These are phyloP conservation scores for Spathaspora boniae DNA, from an alignment of 805 yeast genomes.

Conservation along the genomic window DNA sequence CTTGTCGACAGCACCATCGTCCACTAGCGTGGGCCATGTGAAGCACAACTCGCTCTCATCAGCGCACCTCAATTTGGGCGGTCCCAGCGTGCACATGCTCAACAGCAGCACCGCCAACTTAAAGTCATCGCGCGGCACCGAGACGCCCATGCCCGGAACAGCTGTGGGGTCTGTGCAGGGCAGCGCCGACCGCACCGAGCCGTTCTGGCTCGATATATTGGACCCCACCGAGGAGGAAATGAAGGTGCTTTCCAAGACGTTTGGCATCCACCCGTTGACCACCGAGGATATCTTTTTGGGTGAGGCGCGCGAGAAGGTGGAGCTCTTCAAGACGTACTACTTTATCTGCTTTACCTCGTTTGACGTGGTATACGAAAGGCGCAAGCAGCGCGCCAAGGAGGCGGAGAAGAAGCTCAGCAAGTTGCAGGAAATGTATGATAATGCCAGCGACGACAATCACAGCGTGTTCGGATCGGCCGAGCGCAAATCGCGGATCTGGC, in stretches of 20 bases:
- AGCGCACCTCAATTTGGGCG: no score
- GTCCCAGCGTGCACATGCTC: neutral
- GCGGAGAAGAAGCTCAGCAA: constrained; percentile 38
- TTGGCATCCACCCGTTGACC: constrained; percentile 94
- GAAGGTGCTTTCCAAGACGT: constrained; percentile 85
- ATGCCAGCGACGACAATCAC: constrained; percentile 14
- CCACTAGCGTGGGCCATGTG: constrained; percentile 7
- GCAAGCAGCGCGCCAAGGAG: constrained; percentile 48
- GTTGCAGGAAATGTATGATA: constrained; percentile 34
- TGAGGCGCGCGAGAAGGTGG: constrained; percentile 94
- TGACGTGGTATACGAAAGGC: constrained; percentile 68
- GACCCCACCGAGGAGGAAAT: constrained; percentile 96
- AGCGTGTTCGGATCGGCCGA: constrained; percentile 17
- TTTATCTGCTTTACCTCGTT: constrained; percentile 74
- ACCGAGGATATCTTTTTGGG: constrained; percentile 93
- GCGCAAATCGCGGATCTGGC: constrained; percentile 15
- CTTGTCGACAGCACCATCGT: constrained; percentile 8
- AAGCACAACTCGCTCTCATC: constrained; percentile 2
- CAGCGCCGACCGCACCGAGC: constrained; percentile 11
- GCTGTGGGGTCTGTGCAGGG: constrained; percentile 6
- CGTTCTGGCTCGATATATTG: constrained; percentile 82
- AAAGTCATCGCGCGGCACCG: constrained; percentile 1
- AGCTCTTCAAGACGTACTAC: constrained; percentile 84
- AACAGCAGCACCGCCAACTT: neutral
- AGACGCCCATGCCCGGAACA: constrained; percentile 4